phyloP scores from a whole-genome alignment of 352 stramenopile genomes.

The Pythium aquatile region DNA sequence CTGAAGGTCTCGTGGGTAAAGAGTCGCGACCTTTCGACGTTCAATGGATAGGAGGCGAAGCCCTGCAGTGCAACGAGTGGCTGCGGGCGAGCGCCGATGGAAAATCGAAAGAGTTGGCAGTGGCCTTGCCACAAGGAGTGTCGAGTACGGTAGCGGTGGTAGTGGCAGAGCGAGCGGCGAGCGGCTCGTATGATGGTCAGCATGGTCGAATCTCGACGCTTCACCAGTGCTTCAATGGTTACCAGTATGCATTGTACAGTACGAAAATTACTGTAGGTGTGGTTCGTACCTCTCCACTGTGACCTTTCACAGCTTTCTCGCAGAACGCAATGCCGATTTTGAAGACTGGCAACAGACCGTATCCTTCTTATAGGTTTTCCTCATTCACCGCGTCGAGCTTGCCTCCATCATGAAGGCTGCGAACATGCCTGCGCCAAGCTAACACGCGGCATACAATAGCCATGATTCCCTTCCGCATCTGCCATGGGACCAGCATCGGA shows the following conservation, averaged over 20 bases:
- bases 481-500: background rate
- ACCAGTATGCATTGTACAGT: background rate
- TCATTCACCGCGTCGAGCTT: too few relatives aligned
- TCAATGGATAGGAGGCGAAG: background rate
- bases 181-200: background rate
- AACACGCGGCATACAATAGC: background rate
- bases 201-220: conserved; percentile 3
- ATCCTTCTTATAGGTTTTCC: too few relatives aligned
- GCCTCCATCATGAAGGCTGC: too few relatives aligned
- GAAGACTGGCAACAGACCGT: too few relatives aligned
- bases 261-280: background rate
- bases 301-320: background rate
- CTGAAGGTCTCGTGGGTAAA: background rate
- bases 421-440: too few relatives aligned
- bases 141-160: too few relatives aligned
- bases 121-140: too few relatives aligned
- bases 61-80: background rate
- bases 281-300: background rate
- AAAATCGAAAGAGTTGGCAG: conserved; percentile 1
- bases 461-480: conserved; percentile 4
- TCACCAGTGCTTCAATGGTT: background rate
- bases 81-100: background rate
- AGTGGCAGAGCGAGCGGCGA: background rate
- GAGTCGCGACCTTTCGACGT: conserved; percentile 11
- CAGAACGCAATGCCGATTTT: too few relatives aligned